phyloP scores from a whole-genome alignment of 345 rosid species.

The Cardiospermum halicacabum region DNA sequence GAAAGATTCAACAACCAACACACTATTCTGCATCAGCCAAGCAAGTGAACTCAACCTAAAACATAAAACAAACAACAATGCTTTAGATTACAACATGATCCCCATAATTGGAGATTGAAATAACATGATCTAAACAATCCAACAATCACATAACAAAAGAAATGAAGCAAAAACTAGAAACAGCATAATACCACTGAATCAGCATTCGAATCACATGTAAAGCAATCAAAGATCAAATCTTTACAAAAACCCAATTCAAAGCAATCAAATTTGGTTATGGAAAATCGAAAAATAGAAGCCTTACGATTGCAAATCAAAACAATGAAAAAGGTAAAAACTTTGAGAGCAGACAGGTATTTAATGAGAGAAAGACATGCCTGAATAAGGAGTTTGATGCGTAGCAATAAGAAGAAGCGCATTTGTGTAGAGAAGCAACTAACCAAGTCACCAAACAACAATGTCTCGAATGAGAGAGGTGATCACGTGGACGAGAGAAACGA shows the following conservation, averaged over 20 bases:
- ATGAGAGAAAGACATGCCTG: constrained; percentile 28
- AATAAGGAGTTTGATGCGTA: constrained; percentile 12
- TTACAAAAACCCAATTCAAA: not conserved
- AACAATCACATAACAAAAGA: too few species aligned
- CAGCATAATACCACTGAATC: constrained; percentile 1
- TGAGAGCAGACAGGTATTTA: constrained; percentile 17
- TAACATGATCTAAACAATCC: too few species aligned
- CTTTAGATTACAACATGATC: too few species aligned
- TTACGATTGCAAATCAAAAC: not conserved
- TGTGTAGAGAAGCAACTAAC: not conserved
- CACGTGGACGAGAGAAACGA: constrained; percentile 7
- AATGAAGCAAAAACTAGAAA: too few species aligned
- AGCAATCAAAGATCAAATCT: not conserved
- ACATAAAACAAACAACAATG: constrained; percentile 13
- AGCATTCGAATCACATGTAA: not conserved
- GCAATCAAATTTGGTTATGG: not conserved
- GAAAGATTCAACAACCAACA: constrained; percentile 14
- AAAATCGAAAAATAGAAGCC: not conserved
- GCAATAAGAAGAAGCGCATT: constrained; percentile 19
- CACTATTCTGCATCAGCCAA: constrained; percentile 18
- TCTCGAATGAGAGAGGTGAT: not conserved
- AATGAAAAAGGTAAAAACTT: not conserved
- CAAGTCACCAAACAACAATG: constrained; percentile 11
- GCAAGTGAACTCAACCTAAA: constrained; percentile 23
- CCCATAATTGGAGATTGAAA: too few species aligned